Evolutionary conservation across 768 basidiomycete genomes (phyloP).

Genomic region (Paxillus rubicundulus): DNA sequence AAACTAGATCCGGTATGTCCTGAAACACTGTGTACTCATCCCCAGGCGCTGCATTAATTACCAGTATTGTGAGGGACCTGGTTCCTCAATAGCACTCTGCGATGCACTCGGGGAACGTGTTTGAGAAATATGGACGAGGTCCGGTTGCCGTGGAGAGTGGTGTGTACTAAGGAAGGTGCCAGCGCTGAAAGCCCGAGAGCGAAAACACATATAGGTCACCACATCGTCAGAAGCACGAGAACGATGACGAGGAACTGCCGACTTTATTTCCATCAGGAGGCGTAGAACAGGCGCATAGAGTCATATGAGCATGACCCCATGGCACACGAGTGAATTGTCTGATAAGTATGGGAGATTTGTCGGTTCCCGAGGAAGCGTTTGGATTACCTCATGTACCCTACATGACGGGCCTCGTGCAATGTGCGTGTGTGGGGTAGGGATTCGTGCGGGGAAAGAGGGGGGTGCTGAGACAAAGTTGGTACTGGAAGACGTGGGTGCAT

Average conservation of each 20-base stretch:
- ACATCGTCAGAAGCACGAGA: neutral
- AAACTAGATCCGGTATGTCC: neutral
- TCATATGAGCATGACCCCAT: neutral
- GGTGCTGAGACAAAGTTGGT: neutral
- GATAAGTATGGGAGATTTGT: constrained; percentile 1
- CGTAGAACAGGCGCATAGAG: neutral
- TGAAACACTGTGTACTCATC: neutral
- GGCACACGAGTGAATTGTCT: neutral
- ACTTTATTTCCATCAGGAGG: neutral
- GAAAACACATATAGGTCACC: neutral
- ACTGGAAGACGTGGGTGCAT: neutral
- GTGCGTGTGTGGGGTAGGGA: constrained; percentile 18
- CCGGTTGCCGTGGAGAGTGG: constrained; percentile 3
- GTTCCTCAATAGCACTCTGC: neutral
- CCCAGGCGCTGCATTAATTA: neutral
- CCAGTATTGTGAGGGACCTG: neutral
- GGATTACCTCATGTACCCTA: neutral
- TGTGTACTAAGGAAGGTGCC: neutral
- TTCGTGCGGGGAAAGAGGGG: constrained; percentile 26
- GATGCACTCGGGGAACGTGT: neutral
- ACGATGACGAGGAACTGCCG: neutral
- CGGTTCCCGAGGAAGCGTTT: neutral
- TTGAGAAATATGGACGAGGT: neutral
- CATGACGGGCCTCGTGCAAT: constrained; percentile 13
- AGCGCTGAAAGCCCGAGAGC: neutral